A percentile compares a stretch with the other conserved stretches of the same genome.
Conservation (phyloP, 2,329 filamentous ascomycete species). For the Ophiostoma ulmi region DNA sequence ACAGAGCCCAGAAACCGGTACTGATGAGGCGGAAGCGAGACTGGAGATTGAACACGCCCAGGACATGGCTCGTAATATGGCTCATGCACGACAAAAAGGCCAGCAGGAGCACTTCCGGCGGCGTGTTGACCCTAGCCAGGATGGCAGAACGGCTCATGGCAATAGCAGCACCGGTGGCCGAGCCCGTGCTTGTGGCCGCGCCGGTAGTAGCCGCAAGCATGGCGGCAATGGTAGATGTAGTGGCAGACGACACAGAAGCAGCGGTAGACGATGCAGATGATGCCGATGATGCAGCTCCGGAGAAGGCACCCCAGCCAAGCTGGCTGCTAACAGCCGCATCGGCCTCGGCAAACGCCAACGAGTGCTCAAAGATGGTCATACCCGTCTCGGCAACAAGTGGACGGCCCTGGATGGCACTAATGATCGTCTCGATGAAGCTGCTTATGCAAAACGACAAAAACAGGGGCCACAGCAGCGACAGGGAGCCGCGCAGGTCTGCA, state of each 20-base stretch:
- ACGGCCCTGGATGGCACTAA: constrained; percentile 80
- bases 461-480: constrained; percentile 69
- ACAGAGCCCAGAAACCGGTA: constrained; percentile 83
- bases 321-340: constrained; percentile 81
- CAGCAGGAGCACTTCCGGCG: constrained; percentile 81
- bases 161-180: constrained; percentile 37
- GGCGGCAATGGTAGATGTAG: constrained; percentile 29
- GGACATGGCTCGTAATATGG: constrained; percentile 74
- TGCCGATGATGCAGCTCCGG: neutral
- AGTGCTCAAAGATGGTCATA: constrained; percentile 96
- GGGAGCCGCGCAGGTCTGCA: constrained; percentile 64
- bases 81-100: constrained; percentile 85
- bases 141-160: constrained; percentile 61
- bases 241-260: neutral
- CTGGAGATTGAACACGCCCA: constrained; percentile 77
- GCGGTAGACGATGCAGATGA: neutral
- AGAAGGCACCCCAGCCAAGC: constrained; percentile 64
- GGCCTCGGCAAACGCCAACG: constrained; percentile 89
- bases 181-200: constrained; percentile 26
- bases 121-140: constrained; percentile 75
- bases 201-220: constrained; percentile 31
- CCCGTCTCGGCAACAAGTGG: constrained; percentile 78
- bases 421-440: constrained; percentile 83
- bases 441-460: constrained; percentile 67
- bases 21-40: constrained; percentile 74